These are phyloP conservation scores for Amphibolis antarctica DNA, from an alignment of 106 monocot species.

Conservation along the genomic window DNA sequence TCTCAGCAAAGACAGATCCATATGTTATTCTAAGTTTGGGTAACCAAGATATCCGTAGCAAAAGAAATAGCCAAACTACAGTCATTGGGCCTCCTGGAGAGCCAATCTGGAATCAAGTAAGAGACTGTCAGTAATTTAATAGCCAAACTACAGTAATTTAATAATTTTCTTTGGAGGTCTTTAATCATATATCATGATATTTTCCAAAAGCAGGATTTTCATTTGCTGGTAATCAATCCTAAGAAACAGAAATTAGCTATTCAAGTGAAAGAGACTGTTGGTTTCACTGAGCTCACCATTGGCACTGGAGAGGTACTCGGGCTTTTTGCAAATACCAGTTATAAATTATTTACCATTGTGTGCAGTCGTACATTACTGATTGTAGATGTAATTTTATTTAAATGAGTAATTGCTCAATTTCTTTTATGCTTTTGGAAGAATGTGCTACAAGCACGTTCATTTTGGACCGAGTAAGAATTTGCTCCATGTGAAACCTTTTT, in stretches of 20 bases:
- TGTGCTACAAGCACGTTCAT: not conserved
- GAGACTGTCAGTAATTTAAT: too few species aligned
- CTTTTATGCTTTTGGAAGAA: not conserved
- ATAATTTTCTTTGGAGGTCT: not conserved
- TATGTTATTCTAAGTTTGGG: constrained; percentile 80
- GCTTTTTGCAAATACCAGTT: not conserved
- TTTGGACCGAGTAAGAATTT: too few species aligned
- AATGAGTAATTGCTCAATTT: not conserved
- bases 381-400: too few species aligned
- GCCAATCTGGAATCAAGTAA: constrained; percentile 96
- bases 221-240: constrained; percentile 80
- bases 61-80: constrained; percentile 92
- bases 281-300: constrained; percentile 55
- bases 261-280: constrained; percentile 75
- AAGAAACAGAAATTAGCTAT: constrained; percentile 55
- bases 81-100: constrained; percentile 86
- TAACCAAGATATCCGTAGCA: constrained; percentile 82
- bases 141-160: not conserved
- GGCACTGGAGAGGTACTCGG: constrained; percentile 75
- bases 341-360: too few species aligned
- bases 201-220: constrained; percentile 58
- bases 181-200: not conserved
- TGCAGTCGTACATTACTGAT: too few species aligned
- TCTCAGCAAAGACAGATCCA: constrained; percentile 92
- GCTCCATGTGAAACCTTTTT: too few species aligned